These are phyloP conservation scores for Mrakia hoshinonis DNA, from an alignment of 768 basidiomycete species.

Conservation along the genomic window DNA sequence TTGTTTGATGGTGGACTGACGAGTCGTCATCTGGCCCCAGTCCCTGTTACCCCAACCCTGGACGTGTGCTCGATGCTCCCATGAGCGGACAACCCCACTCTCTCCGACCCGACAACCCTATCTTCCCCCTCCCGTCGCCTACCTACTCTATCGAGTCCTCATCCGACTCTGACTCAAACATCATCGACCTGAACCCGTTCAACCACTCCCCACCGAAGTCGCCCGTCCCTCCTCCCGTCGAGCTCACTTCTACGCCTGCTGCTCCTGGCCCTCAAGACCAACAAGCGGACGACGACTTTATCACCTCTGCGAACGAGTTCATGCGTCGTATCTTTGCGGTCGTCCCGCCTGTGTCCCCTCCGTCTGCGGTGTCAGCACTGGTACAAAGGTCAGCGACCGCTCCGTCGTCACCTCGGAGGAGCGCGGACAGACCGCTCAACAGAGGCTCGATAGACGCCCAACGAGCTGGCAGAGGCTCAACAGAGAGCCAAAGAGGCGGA, in stretches of 20 bases:
- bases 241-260: neutral
- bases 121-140: constrained; percentile 8
- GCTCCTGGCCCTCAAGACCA: neutral
- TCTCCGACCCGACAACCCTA: neutral
- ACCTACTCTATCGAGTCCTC: neutral
- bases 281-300: constrained; percentile 6
- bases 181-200: constrained; percentile 28
- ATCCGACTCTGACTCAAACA: constrained; percentile 10
- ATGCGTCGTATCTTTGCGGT: constrained; percentile 27
- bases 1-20: too few relatives aligned
- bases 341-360: constrained; percentile 15
- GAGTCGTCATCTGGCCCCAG: too few relatives aligned
- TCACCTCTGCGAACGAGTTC: constrained; percentile 6
- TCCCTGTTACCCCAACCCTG: too few relatives aligned
- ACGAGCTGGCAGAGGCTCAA: neutral
- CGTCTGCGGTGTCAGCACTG: neutral
- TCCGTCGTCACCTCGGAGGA: neutral
- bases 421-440: neutral
- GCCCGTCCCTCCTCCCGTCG: neutral
- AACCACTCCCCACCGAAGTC: constrained; percentile 3
- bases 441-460: neutral
- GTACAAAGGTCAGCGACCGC: neutral
- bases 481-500: neutral
- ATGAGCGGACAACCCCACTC: neutral
- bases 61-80: neutral